These are phyloP conservation scores for bread wheat (Triticum aestivum) DNA, from an alignment of 176 grass and related monocot species.

Conservation along the genomic window IWGSC_CS_RefSeq_v2.1 NC_057808.1:541635233-541635732, in stretches of 20 bases:
- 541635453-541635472: conserved; percentile 30
- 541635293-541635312: conserved; percentile 1
- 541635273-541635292: conserved; percentile 43
- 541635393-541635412: conserved; percentile 20
- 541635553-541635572: not conserved
- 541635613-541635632: not conserved
- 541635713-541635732: not conserved
- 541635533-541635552: conserved; percentile 33
- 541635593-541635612: not conserved
- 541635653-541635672: conserved; percentile 1
- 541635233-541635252: conserved; percentile 14
- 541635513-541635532: conserved; percentile 46
- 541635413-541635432: conserved; percentile 48
- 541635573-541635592: not conserved
- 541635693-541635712: conserved; percentile 11
- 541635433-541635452: conserved; percentile 23
- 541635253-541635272: conserved; percentile 50
- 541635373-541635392: not conserved
- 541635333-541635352: conserved; percentile 32
- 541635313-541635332: conserved; percentile 38
- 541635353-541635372: conserved; percentile 15
- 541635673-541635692: not conserved
- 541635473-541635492: conserved; percentile 28
- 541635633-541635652: conserved; percentile 5
- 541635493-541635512: conserved; percentile 35